Evolutionary conservation across 1,284 basidiomycete species (phyloP).

Genomic region (Austropuccinia psidii): DNA sequence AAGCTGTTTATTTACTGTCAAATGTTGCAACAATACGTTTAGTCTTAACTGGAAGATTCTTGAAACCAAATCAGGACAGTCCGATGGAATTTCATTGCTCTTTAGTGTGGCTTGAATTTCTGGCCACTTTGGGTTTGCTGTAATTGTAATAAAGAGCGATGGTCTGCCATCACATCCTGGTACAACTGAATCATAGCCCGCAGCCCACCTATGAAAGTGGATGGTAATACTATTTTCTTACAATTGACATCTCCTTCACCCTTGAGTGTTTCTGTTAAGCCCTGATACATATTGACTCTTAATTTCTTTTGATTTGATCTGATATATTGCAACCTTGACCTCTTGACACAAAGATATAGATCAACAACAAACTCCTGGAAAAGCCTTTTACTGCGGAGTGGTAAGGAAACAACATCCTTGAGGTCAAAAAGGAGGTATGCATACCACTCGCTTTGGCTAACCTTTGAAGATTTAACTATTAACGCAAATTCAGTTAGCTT

Average conservation of each 20-base stretch:
- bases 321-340: conserved; percentile 42
- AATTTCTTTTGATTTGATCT: conserved; percentile 47
- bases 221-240: background rate
- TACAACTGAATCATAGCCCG: conserved; percentile 1
- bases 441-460: background rate
- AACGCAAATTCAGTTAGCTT: no score
- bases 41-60: background rate
- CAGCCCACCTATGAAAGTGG: background rate
- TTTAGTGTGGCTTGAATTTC: background rate
- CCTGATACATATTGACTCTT: background rate
- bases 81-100: background rate
- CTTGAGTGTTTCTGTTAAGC: background rate
- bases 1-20: background rate
- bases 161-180: conserved; percentile 3
- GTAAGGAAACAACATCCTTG: background rate
- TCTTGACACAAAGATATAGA: conserved; percentile 46
- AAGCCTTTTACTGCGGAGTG: conserved; percentile 39
- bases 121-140: background rate
- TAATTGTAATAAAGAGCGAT: conserved; percentile 18
- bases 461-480: background rate
- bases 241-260: background rate
- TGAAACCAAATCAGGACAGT: background rate
- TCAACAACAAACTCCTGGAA: conserved; percentile 51
- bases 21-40: background rate
- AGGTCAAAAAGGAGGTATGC: background rate